Percentiles rank a stretch among this genome's conserved stretches.
Conservation (phyloP, 179 eudicot genomes). For the Beta corolliflora region DNA sequence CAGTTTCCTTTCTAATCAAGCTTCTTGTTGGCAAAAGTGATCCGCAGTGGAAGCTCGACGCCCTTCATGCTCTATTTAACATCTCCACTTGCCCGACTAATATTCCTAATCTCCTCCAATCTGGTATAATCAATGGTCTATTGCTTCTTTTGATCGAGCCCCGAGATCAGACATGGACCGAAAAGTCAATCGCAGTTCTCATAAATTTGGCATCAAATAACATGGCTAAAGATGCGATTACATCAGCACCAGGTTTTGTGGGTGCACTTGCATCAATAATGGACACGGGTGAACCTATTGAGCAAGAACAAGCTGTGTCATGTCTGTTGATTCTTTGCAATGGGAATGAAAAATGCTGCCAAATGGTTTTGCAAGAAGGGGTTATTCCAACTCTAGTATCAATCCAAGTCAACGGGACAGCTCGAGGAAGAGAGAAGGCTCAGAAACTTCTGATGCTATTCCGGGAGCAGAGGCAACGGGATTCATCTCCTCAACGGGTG, state of each 20-base stretch:
- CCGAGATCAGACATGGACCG: conserved; percentile 60
- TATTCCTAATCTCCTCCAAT: conserved; percentile 61
- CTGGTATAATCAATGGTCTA: conserved; percentile 60
- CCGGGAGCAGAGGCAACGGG: conserved; percentile 87
- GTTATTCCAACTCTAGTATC: conserved; percentile 89
- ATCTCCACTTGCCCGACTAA: conserved; percentile 66
- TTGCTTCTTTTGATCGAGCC: conserved; percentile 53
- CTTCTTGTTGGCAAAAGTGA: conserved; percentile 50
- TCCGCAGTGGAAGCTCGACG: conserved; percentile 67
- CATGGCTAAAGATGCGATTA: conserved; percentile 62
- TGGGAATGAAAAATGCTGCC: conserved; percentile 70
- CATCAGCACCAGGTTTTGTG: conserved; percentile 51
- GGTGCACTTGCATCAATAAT: conserved; percentile 58
- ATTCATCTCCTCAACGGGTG: conserved; percentile 47
- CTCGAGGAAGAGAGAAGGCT: conserved; percentile 82
- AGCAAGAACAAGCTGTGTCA: conserved; percentile 88
- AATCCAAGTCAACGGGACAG: conserved; percentile 82
- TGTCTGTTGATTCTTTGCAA: conserved; percentile 80
- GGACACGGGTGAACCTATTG: conserved; percentile 72
- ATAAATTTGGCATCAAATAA: conserved; percentile 66
- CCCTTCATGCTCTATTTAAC: conserved; percentile 80
- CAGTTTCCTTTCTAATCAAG: conserved; percentile 65
- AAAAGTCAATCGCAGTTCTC: conserved; percentile 80
- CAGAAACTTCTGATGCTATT: conserved; percentile 89
- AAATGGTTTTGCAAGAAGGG: conserved; percentile 94